Base-by-base conservation (phyloP, 1,284 basidiomycete genomes). In the Xerocomus minutiporus region DNA sequence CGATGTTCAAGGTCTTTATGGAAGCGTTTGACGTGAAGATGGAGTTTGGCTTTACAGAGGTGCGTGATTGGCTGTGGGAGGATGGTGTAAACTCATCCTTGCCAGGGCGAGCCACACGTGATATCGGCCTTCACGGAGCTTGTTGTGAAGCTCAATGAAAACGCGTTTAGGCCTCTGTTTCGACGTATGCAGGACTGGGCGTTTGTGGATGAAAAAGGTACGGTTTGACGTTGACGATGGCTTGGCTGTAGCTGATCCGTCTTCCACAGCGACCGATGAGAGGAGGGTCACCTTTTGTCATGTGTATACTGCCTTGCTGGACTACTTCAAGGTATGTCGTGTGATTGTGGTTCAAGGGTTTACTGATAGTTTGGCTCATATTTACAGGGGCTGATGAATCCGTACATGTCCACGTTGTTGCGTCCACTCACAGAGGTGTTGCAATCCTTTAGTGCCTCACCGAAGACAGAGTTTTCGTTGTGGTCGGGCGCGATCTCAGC, bases 131-230 rank as follows among this genome's bases (percentile, higher is more conserved):
- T 97, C 77, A 77, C 89, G 23, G 88, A 95, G 66, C 75, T 98
- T 15, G 91, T 95, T 9, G 83, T 93, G 57, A 97, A 97, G 72
- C 78, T 99, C 48, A 97, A 96, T 64, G 97, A 99, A 65, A 82
- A 85, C 0, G 81, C 88, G 0, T 98, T 99, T 84, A 84, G 86
- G 60, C 96, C 96, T 2, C 74, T 98, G 17, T 97, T 97, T 78
- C 83, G 94, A 55, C 86, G 87, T 56, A 73, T 95, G 59, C 95
- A 92, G 65, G 96, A 99, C 69, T 99, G 97, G 96, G 93, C 93
- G 0, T 95, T 95, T 58, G 78, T 75, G 2, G 75, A 78, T 50
- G 76, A 77, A 39, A 67, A 70, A 36, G 72, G 83, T 85, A 66
- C 53, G 78, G 69, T 9, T n/a, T 8, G 41, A 17, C 1, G 35